Evolutionary conservation across 2,329 filamentous ascomycete genomes (phyloP), one percentile per base, ranked within the genome.

Genomic region (Fusarium setosum): DNA sequence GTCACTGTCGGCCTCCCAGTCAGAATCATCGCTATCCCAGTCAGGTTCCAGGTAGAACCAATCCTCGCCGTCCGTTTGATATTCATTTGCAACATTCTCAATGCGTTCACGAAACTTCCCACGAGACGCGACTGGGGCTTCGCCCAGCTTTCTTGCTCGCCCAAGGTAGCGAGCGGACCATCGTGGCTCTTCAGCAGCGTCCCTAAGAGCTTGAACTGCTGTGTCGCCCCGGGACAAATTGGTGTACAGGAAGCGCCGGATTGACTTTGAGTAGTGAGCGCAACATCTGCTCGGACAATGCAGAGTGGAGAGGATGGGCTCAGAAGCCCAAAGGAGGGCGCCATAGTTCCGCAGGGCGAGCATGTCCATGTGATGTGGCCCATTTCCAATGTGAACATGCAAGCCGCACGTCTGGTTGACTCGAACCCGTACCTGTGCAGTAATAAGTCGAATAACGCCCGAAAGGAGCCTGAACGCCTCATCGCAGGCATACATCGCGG

Each of bases 351-450:
- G 73, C 12, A 76, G 23, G 0, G 70, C 67, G 11, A 67, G 60
- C 10, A 74, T 42, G 13, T 74, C 66, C 48, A 80, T 74, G 47
- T 64, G 70, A n/a, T 68, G 56, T 13, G 31, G 53, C 1, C 79
- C 79, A 45, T 75, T 75, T 6, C 76, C 78, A 5, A 81, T 67
- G 45, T 80, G 77, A 13, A 81, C 75, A 48, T 79, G 77, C 18
- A 80, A 66, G 9, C 77, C 77, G 24, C 75, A 76, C 2, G 69
- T 64, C 0, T 61, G 29, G 52, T 81, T 81, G 12, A 79, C 66
- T 3, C 76, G 72, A 15, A 75, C 52, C 15, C 76, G 72, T 41
- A 76, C 74, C 1, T 61, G 67, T 6, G 61, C 66, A 3, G 73
- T 78, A 6, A 81, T 50, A 5, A 77, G 35, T 24, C 75, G 71